phyloP scores from a whole-genome alignment of 129 eudicot species.

The Artemisia annua region DNA sequence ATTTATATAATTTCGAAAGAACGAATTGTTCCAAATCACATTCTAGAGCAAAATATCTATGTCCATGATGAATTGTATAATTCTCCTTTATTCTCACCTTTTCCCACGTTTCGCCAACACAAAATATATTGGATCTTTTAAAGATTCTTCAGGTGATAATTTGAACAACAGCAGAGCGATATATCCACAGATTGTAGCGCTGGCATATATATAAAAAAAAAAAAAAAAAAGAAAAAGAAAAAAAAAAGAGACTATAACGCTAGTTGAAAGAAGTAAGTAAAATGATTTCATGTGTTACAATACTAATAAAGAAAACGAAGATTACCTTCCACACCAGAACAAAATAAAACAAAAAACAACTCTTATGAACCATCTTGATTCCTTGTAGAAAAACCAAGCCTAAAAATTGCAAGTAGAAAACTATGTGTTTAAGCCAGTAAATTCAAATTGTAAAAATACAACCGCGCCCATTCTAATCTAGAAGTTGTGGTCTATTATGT shows the following conservation, averaged over 20 bases:
- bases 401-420: slow-evolving; percentile 18
- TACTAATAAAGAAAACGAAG: neutral
- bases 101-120: slow-evolving; percentile 39
- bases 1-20: too few relatives aligned
- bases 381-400: slow-evolving; percentile 74
- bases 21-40: too few relatives aligned
- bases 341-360: slow-evolving; percentile 45
- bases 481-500: too few relatives aligned
- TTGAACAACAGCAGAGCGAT: slow-evolving; percentile 52
- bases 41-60: too few relatives aligned
- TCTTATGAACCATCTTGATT: slow-evolving; percentile 53
- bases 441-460: neutral
- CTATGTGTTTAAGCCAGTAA: neutral
- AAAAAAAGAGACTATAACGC: too few relatives aligned
- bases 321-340: slow-evolving; percentile 67
- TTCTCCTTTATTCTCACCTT: slow-evolving; percentile 30
- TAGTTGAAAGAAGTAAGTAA: too few relatives aligned
- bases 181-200: slow-evolving; percentile 61
- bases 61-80: too few relatives aligned
- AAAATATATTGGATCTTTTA: slow-evolving; percentile 45
- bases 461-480: neutral
- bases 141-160: slow-evolving; percentile 68
- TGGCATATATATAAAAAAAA: too few relatives aligned
- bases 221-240: too few relatives aligned
- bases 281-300: too few relatives aligned